phyloP scores from a whole-genome alignment of 225 moss, liverwort and hornwort genomes.

The Sphagnum tenellum region DNA sequence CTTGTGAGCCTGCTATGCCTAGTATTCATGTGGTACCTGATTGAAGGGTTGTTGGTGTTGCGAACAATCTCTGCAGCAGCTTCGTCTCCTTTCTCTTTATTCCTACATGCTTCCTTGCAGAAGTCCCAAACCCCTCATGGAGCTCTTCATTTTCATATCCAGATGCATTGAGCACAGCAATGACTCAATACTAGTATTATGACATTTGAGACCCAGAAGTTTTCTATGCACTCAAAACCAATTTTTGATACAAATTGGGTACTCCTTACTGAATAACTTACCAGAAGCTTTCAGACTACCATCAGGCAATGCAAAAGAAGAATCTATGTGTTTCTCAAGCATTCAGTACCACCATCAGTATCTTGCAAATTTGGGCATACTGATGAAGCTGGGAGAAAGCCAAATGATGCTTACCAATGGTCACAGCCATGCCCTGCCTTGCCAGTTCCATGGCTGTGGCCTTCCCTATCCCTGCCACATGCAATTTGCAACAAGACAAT shows the following conservation, averaged over 20 bases:
- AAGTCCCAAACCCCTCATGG: background rate
- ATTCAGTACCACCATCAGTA: background rate
- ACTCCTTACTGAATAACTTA: too few species aligned
- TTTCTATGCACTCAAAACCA: too few species aligned
- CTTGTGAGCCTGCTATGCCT: too few species aligned
- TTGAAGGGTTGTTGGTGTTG: slow-evolving; percentile 36
- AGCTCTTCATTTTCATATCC: background rate
- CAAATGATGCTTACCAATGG: slow-evolving; percentile 52
- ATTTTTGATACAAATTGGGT: too few species aligned
- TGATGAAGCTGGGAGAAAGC: background rate
- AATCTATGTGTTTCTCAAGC: too few species aligned
- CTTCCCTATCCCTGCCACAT: slow-evolving; percentile 62
- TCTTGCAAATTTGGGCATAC: background rate
- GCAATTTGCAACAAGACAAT: too few species aligned
- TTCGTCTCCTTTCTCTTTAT: slow-evolving; percentile 46
- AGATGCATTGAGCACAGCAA: background rate
- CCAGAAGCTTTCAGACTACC: too few species aligned
- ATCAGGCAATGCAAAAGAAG: too few species aligned
- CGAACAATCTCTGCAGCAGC: slow-evolving; percentile 63
- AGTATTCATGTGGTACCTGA: slow-evolving; percentile 39
- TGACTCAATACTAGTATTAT: too few species aligned
- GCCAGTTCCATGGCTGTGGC: slow-evolving; percentile 77
- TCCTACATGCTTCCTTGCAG: slow-evolving; percentile 69
- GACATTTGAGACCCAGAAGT: too few species aligned
- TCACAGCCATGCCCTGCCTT: slow-evolving; percentile 66